Conservation (phyloP, 495 filamentous ascomycete species). For the Penicillium simplicissimum region DNA sequence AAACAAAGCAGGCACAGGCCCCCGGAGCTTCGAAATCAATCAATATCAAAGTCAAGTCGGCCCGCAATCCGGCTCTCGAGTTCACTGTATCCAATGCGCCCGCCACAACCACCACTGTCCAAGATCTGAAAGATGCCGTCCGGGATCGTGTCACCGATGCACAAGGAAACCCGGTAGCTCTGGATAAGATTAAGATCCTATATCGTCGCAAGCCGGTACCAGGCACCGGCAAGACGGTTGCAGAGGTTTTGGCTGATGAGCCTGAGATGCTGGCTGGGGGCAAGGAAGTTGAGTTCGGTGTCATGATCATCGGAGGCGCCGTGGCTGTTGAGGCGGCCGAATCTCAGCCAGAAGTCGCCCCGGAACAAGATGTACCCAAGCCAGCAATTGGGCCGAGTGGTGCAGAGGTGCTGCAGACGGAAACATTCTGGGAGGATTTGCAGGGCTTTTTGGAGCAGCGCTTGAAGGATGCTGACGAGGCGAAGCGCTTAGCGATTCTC, state of each 20-base stretch:
- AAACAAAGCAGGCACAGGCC: conserved; percentile 39
- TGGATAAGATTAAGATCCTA: conserved; percentile 79
- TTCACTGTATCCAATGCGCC: conserved; percentile 59
- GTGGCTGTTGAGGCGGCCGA: conserved; percentile 30
- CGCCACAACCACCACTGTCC: conserved; percentile 63
- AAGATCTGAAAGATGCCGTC: conserved; percentile 70
- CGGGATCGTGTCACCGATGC: conserved; percentile 45
- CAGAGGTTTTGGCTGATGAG: conserved; percentile 51
- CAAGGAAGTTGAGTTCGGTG: conserved; percentile 64
- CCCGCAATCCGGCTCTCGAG: conserved; percentile 69
- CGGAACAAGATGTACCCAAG: conserved; percentile 37
- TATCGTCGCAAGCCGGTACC: conserved; percentile 77
- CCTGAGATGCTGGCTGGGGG: conserved; percentile 38
- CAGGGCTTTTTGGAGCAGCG: conserved; percentile 76
- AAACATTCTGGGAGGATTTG: conserved; percentile 87
- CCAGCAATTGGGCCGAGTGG: conserved; percentile 58
- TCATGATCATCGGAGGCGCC: conserved; percentile 81
- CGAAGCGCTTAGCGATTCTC: conserved; percentile 59
- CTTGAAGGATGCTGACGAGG: conserved; percentile 69
- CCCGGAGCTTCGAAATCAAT: conserved; percentile 52
- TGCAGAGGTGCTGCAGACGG: conserved; percentile 59
- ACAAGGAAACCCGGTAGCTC: conserved; percentile 33
- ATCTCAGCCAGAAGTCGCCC: conserved; percentile 33
- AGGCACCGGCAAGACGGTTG: conserved; percentile 58
- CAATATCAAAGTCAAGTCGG: conserved; percentile 67